Base-by-base conservation (phyloP, 2,329 filamentous ascomycete species). In the Epichloe amarillans region DNA sequence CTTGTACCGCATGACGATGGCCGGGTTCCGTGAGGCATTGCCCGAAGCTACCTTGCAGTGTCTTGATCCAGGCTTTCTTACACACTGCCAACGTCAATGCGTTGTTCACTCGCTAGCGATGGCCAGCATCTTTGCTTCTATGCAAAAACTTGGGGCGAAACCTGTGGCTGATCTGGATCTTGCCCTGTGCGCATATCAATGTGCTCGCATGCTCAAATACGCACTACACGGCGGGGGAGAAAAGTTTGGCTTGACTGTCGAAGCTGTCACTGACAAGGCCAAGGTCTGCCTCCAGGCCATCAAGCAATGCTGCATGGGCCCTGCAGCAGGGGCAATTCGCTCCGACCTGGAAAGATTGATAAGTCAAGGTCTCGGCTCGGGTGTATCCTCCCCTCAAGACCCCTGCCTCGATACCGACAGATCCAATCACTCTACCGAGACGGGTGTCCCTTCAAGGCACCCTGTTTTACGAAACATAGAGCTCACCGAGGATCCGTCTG, bases 101-200 rank as follows among this genome's bases (percentile, higher is more conserved):
- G 73, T 74, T 39, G 73, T 77, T 47, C 76, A 80, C 52, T 74
- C 76, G 8, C 61, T 72, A 36, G 72, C 74, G 30, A 77, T 79
- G 72, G 70, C 74, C 6, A 72, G 74, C 44, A 79, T 79, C 55
- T 79, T 80, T 55, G 65, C 71, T 3, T 65, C 72, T 44, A 67
- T 79, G 56, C 66, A 78, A 50, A 70, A 71, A 19, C 67, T 79
- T 4, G 72, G 73, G 37, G 73, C 72, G 14, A 71, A 73, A 17
- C 75, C 75, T 0, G 71, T 79, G 2, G 72, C 74, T 0, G 76
- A 79, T 54, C 61, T 80, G 17, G 76, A 80, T 51, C 66, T 80
- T 38, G 72, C 76, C 7, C 70, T 74, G 4, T 79, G 76, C 53
- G 72, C 75, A 1, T 77, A 77, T 50, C 75, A 79, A 55, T 79